Evolutionary conservation across 768 basidiomycete genomes (phyloP), one percentile per base, ranked within the genome.

Genomic region (Leccinum boreale): DNA sequence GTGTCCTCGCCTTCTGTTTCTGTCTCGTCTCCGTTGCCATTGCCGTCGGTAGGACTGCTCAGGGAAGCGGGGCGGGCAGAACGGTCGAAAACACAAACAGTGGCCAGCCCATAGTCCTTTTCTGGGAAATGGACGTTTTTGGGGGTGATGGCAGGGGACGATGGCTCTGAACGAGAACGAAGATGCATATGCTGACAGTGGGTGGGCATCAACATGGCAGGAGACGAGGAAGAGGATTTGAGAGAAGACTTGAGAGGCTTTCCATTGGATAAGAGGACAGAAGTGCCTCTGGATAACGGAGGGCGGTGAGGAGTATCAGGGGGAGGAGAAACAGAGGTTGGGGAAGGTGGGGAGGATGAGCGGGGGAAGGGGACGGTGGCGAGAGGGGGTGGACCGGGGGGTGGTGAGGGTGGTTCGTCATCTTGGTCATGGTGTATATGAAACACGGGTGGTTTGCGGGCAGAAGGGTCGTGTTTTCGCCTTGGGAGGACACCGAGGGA

Each of bases 61-160:
- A 87, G 78, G 74, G 74, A 80, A 48, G 82, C 88, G 53, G 86
- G 96, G 67, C 79, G 85, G 53, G 85, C 95, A 55, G 78, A 84
- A 65, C 81, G 84, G 65, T 70, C 81, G 74, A 83, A 91, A 8
- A 90, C 59, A 15, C 82, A 75, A 45, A 91, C 79, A 2, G 81
- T 84, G 29, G 83, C 84, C 23, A 90, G 76, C 1, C 75, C 82
- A n/a, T 80, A 78, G 46, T 81, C 80, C 58, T 82, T 77, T 50
- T 81, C 79, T 12, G 92, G 89, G 65, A 98, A 98, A 69, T 95
- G 94, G 0, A 98, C 95, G 52, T 85, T 88, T 76, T 96, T 96
- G 1, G 82, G 83, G 12, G 78, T 75, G 28, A 58, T 53, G 0
- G 82, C 54, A 0, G 78, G 89, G 1, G 87, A 85, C 1, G 82